A percentile compares a stretch with the other conserved stretches of the same genome.
These are phyloP conservation scores for Lathyrus aphaca DNA, from an alignment of 306 rosid species.

Conservation along the genomic window DNA sequence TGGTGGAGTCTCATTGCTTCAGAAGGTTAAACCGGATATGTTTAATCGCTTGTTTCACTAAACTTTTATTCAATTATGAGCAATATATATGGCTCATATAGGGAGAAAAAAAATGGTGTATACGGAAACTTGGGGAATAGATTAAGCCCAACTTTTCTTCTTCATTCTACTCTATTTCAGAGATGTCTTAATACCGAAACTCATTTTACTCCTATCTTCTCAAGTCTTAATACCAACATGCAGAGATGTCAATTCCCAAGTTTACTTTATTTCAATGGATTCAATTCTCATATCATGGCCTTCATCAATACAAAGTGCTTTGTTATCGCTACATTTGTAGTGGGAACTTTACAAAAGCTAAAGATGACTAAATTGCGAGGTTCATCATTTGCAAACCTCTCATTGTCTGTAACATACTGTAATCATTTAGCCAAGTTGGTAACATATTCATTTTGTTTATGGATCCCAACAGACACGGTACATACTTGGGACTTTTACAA, in stretches of 20 bases:
- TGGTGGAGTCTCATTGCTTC: slow-evolving; percentile 50
- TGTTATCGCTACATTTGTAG: background rate
- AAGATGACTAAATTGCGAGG: background rate
- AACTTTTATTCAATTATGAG: slow-evolving; percentile 32
- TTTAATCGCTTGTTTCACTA: slow-evolving; percentile 54
- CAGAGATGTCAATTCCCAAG: background rate
- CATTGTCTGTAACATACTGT: too few relatives aligned
- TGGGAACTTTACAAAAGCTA: background rate
- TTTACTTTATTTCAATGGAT: background rate
- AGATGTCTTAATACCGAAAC: background rate
- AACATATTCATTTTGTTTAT: too few relatives aligned
- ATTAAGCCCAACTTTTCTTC: background rate
- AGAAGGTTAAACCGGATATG: slow-evolving; percentile 59
- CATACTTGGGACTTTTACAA: too few relatives aligned
- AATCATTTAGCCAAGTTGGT: too few relatives aligned
- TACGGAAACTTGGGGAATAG: too few relatives aligned
- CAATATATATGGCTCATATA: too few relatives aligned
- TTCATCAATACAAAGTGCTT: background rate
- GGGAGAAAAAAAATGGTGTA: too few relatives aligned
- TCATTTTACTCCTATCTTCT: background rate
- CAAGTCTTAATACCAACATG: background rate
- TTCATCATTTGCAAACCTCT: background rate
- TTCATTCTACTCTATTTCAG: background rate
- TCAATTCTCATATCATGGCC: background rate
- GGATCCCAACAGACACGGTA: too few relatives aligned